A percentile compares a stretch with the other conserved stretches of the same genome.
phyloP scores from a whole-genome alignment of 148 eudicot species.

The Polygonum maritimum region DNA sequence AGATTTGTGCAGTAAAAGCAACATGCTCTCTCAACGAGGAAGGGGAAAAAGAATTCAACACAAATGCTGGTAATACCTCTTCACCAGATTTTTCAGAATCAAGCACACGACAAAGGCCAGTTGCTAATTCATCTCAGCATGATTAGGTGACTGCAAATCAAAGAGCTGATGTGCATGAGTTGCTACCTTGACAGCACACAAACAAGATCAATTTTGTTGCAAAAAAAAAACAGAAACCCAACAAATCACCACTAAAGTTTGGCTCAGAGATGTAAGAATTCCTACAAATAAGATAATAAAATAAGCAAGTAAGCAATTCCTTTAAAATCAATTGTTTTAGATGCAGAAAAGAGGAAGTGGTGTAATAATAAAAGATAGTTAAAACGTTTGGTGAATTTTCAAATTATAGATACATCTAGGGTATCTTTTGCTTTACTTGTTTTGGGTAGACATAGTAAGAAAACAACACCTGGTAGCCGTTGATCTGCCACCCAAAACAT shows the following conservation, averaged over 20 bases:
- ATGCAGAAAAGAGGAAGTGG: background rate
- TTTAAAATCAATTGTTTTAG: background rate
- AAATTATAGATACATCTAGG: background rate
- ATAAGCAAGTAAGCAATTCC: background rate
- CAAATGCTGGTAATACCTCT: slow-evolving; percentile 40
- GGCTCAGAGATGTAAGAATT: slow-evolving; percentile 38
- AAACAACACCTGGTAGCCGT: slow-evolving; percentile 40
- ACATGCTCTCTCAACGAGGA: background rate
- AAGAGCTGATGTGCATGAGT: slow-evolving; percentile 45
- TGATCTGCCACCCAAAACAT: slow-evolving; percentile 56
- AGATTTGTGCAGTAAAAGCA: background rate
- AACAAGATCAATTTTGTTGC: too few relatives aligned
- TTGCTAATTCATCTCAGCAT: slow-evolving; percentile 78
- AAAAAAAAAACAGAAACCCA: too few relatives aligned
- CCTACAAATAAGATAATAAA: slow-evolving; percentile 21
- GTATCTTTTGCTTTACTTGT: background rate
- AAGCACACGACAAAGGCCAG: slow-evolving; percentile 83
- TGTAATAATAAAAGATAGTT: background rate
- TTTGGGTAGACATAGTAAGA: background rate
- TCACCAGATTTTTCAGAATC: slow-evolving; percentile 93
- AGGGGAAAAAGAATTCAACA: background rate
- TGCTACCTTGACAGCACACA: slow-evolving; percentile 46
- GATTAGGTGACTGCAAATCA: slow-evolving; percentile 40
- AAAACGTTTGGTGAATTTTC: background rate
- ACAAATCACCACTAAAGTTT: too few relatives aligned